Conservation (phyloP, 2,329 filamentous ascomycete genomes). For the Sporothrix dimorphospora region DNA sequence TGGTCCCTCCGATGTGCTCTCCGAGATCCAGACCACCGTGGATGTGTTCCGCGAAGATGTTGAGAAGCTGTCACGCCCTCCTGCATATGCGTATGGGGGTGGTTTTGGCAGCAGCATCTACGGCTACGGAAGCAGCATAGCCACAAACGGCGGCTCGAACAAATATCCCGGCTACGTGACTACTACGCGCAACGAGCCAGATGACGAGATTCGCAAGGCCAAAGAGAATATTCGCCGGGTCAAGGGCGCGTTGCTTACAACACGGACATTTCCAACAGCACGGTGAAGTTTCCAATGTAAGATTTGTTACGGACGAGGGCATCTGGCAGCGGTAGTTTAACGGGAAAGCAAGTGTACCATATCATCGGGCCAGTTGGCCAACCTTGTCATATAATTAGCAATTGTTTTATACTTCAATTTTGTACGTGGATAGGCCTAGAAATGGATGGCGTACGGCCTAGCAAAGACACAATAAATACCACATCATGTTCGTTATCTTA, state of each 20-base stretch:
- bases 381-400: not conserved
- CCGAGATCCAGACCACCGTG: conserved; percentile 56
- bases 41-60: conserved; percentile 68
- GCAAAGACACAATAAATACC: not conserved
- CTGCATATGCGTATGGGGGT: conserved; percentile 41
- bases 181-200: conserved; percentile 54
- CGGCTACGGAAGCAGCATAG: conserved; percentile 43
- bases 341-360: not conserved
- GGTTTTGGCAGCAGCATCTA: conserved; percentile 33
- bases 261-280: conserved; percentile 69
- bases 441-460: not conserved
- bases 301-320: too few species aligned
- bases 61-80: conserved; percentile 54
- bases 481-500: not conserved
- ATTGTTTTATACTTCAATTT: not conserved
- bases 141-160: conserved; percentile 42
- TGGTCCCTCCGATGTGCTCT: conserved; percentile 24
- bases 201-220: conserved; percentile 72
- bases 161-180: conserved; percentile 49
- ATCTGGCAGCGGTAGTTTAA: not conserved
- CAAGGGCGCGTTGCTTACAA: conserved; percentile 76
- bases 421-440: not conserved
- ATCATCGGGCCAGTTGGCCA: not conserved
- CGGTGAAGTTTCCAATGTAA: conserved; percentile 32
- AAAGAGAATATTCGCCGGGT: conserved; percentile 77